Evolutionary conservation across 768 basidiomycete genomes (phyloP), one percentile per base, ranked within the genome.

Genomic region (Suillus alpinus): DNA sequence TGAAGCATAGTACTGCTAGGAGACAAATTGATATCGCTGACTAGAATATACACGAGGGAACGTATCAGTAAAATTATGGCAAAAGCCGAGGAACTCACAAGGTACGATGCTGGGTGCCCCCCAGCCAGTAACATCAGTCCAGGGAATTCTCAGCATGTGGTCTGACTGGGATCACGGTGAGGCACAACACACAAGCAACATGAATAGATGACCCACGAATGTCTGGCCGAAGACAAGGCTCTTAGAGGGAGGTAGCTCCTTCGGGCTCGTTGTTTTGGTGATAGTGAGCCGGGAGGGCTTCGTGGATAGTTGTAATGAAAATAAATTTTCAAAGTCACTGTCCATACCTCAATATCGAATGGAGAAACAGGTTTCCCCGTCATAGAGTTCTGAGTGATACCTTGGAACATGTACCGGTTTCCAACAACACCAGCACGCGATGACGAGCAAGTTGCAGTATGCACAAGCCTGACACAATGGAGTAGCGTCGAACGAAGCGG

Each of bases 121-220:
- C 95, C 95, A 98, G 16, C 95, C 95, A 41, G 80, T 79, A 20
- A 77, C 69, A 2, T 79, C 76, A 61, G 81, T 78, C 94, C 94
- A 96, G n/a, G 73, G 87, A 76, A 87, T 84, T 47, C 81, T 86
- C 44, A 95, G 73, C 92, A 95, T 95, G 71, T 95, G 92, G 72
- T 95, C 89, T 47, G 90, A 91, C 89, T 89, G 66, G 16, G 36
- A 46, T 53, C 64, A 53, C 9, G 1, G 18, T 59, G 40, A 66
- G 60, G 58, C 57, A 40, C 59, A 53, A 57, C 34, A 58, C 56
- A 53, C 41, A 62, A 59, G 56, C 9, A 56, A 60, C 51, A 56
- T 58, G 29, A 40, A 13, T 41, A 34, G 34, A 56, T 39, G 62
- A 70, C 86, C 76, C 69, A 90, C 89, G 67, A 96, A 95, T 26